Base-by-base conservation (phyloP, 345 rosid genomes). In the Brassica nigra region DNA sequence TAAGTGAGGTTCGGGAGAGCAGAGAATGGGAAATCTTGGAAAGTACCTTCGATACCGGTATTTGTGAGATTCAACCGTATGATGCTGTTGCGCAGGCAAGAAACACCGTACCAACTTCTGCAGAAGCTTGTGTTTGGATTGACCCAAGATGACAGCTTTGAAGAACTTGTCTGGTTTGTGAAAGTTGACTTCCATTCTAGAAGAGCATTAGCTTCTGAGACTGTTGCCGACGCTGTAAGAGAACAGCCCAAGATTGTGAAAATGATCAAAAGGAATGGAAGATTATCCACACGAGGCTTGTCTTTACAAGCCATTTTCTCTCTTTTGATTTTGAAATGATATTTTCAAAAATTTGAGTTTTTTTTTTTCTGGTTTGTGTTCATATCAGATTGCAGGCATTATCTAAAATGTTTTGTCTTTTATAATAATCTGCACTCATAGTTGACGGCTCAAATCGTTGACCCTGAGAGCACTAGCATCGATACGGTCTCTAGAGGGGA, bases 1-100 rank as follows among this genome's bases (percentile, higher is more conserved):
- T 63, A 74, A 47, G 79, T 76, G 47, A 85, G 85, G 68, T 82
- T 81, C 5, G 84, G 86, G 27, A 86, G 86, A 73, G 87, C 74
- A 31, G 83, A 80, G 73, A 82, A 84, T 4, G 84, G 81, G 8
- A 86, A 86, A 73, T 84, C 79, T 44, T 80, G 36, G 5, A 86
- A 84, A 57, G 87, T 86, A 78, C 89, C 86, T 71, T 83, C 83
- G 8, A 83, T 69, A 30, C 72, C 80, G 0, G 80, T 63, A 37
- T 76, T 34, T 1, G 81, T 65, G 4, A 85, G 87, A 42, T 85
- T 78, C 54, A 83, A 78, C 68, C 78, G 36, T 8, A 74, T 1
- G 62, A 85, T 49, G 76, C 81, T 83, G 10, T 74, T 70, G 3
- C 52, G 74, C 34, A 1, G 15, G 14, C 89, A 83, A 5, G 12